Base-by-base conservation (phyloP, 73 alveolate species). In the Effrenium voratum region DNA sequence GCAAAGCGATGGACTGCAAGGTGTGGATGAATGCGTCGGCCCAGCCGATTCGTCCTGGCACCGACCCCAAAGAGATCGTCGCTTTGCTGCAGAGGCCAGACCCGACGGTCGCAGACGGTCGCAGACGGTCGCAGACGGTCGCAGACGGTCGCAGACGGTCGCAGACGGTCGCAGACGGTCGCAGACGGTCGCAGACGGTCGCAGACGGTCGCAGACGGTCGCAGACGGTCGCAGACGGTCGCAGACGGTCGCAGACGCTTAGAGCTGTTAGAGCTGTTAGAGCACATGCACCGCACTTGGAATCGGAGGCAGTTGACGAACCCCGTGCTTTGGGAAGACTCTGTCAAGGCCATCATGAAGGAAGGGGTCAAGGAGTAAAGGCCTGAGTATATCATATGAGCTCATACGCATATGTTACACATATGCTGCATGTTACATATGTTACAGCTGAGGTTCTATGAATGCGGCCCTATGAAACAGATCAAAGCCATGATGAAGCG, bases 401-500 rank as follows among this genome's bases (percentile, higher is more conserved):
- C 68, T 22, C 10, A 22, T 22, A 22, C 68, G 10, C 30, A 22
- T 22, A 13, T 55, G 63, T 12, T 8, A 52, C 26, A 12, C 63
- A 19, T 19, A 19, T 8, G 63, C 26, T 12, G 63, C 8, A 19
- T 52, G 26, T 8, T 19, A 12, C 63, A 12, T 19, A 12, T 52
- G 63, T 52, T 8, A 24, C 24, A 34, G 22, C 59, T 34, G 43
- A 90, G 97, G 98, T 92, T 92, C 98, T 92, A 92, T 30, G 98
- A 92, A 49, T 79, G 87, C 22, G 98, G 98, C 32, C 98, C 98
- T 47, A 92, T 92, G 98, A 92, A 92, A 92, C 98, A 92, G 81
- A 92, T 92, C 98, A 92, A 92, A 32, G 98, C 98, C 36, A 92
- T 92, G 98, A 92, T 92, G 92, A 92, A 92, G 92, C 98, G 98